A percentile compares a stretch with the other conserved stretches of the same genome.
Evolutionary conservation across 805 yeast species (phyloP).

Genomic region (Kazachstania martiniae): DNA sequence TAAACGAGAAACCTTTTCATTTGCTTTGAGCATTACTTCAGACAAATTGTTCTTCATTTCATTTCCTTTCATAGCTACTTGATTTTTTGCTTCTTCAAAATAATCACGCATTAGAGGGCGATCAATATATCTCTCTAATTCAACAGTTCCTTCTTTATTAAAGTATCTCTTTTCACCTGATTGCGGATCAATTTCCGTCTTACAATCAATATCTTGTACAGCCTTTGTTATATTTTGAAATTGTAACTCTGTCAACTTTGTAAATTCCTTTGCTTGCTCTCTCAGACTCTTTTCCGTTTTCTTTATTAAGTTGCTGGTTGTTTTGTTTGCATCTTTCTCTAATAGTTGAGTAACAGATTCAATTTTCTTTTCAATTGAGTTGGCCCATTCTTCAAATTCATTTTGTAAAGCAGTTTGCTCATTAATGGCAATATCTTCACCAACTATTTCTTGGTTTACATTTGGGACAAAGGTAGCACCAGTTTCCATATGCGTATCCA

Average conservation of each 20-base stretch:
- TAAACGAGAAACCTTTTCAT: slow-evolving; percentile 28
- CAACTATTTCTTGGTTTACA: no score
- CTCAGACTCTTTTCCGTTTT: slow-evolving; percentile 25
- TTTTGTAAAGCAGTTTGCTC: slow-evolving; percentile 22
- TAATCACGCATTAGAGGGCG: slow-evolving; percentile 39
- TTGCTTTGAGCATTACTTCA: slow-evolving; percentile 24
- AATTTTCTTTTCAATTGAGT: slow-evolving; percentile 30
- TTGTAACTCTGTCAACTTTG: slow-evolving; percentile 16
- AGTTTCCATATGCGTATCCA: slow-evolving; percentile 7
- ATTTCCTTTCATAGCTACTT: background rate
- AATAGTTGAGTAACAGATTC: slow-evolving; percentile 32
- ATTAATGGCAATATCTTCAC: slow-evolving; percentile 9
- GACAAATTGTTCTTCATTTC: slow-evolving; percentile 22
- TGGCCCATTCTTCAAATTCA: slow-evolving; percentile 30
- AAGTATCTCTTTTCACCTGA: slow-evolving; percentile 28
- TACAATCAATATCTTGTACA: slow-evolving; percentile 32
- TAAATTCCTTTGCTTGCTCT: slow-evolving; percentile 27
- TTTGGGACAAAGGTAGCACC: slow-evolving; percentile 2
- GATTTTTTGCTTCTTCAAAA: slow-evolving; percentile 23
- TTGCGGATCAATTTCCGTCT: slow-evolving; percentile 19
- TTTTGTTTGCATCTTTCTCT: slow-evolving; percentile 26
- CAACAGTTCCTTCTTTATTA: slow-evolving; percentile 27
- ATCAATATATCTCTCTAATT: slow-evolving; percentile 31
- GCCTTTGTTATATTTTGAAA: slow-evolving; percentile 24
- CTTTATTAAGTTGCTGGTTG: slow-evolving; percentile 21